Evolutionary conservation across 768 basidiomycete genomes (phyloP).

Genomic region (Kwoniella heveanensis): DNA sequence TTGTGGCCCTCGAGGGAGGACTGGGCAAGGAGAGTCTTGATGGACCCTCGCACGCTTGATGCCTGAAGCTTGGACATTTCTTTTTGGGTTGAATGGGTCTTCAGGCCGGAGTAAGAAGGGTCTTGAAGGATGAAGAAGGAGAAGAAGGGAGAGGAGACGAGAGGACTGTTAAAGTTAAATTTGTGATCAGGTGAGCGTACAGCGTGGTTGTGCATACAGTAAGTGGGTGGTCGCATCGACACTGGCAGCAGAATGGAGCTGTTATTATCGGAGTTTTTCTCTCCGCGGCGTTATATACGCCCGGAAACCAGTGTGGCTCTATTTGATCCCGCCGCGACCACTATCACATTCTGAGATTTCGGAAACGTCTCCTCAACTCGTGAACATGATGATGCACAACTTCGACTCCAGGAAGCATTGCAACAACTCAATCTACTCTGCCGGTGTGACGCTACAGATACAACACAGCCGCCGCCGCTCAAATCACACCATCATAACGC

Average conservation of each 20-base stretch:
- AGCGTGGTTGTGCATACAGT: too few species aligned
- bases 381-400: not conserved
- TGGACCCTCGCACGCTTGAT: conserved; percentile 98
- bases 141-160: conserved; percentile 8
- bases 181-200: not conserved
- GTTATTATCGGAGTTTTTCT: conserved; percentile 24
- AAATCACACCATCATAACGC: not conserved
- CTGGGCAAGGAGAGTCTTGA: conserved; percentile 83
- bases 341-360: conserved; percentile 9
- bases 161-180: not conserved
- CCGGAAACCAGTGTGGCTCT: conserved; percentile 7
- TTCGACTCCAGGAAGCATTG: too few species aligned
- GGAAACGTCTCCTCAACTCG: not conserved
- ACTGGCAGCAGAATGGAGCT: too few species aligned
- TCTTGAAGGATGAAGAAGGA: conserved; percentile 23
- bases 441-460: too few species aligned
- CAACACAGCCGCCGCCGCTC: not conserved
- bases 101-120: conserved; percentile 25
- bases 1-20: conserved; percentile 74
- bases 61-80: conserved; percentile 79
- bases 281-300: conserved; percentile 2
- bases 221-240: too few species aligned
- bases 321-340: conserved; percentile 5
- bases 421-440: too few species aligned
- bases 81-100: conserved; percentile 15